Evolutionary conservation across 2,329 filamentous ascomycete species (phyloP).

Genomic region (Claviceps humidiphila): DNA sequence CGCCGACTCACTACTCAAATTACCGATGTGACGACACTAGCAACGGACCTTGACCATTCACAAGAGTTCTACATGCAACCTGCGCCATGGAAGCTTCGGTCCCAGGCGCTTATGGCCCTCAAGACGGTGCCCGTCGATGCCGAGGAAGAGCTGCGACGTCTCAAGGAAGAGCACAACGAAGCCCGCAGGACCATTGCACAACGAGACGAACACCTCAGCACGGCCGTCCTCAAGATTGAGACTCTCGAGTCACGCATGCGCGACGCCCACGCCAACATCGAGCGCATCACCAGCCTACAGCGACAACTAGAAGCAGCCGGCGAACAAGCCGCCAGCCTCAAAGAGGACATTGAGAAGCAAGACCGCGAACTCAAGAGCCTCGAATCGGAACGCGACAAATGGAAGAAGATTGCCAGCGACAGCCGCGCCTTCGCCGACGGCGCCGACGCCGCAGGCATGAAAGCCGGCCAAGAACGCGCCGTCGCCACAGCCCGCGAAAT

Average conservation of each 20-base stretch:
- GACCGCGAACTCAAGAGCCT: slow-evolving; percentile 52
- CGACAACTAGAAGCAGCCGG: slow-evolving; percentile 40
- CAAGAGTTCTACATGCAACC: slow-evolving; percentile 65
- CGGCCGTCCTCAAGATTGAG: slow-evolving; percentile 83
- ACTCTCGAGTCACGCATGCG: slow-evolving; percentile 79
- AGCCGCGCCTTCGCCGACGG: slow-evolving; percentile 41
- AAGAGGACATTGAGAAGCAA: slow-evolving; percentile 53
- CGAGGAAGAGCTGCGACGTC: slow-evolving; percentile 68
- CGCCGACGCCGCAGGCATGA: slow-evolving; percentile 35
- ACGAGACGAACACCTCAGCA: slow-evolving; percentile 73
- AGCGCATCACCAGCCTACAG: slow-evolving; percentile 54
- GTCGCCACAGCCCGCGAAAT: slow-evolving; percentile 61
- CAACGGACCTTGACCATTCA: slow-evolving; percentile 57
- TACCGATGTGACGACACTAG: slow-evolving; percentile 56
- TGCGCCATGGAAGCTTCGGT: slow-evolving; percentile 73
- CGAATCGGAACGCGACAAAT: slow-evolving; percentile 54
- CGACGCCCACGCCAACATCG: slow-evolving; percentile 66
- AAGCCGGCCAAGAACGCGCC: slow-evolving; percentile 50
- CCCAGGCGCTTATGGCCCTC: slow-evolving; percentile 68
- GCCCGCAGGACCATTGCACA: slow-evolving; percentile 58
- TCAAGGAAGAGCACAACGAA: slow-evolving; percentile 71
- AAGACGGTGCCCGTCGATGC: slow-evolving; percentile 71
- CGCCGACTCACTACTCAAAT: slow-evolving; percentile 51
- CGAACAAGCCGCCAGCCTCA: slow-evolving; percentile 36
- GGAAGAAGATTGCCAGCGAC: slow-evolving; percentile 57